Conservation (phyloP, 306 rosid species). For the Castanopsis chinensis region DNA sequence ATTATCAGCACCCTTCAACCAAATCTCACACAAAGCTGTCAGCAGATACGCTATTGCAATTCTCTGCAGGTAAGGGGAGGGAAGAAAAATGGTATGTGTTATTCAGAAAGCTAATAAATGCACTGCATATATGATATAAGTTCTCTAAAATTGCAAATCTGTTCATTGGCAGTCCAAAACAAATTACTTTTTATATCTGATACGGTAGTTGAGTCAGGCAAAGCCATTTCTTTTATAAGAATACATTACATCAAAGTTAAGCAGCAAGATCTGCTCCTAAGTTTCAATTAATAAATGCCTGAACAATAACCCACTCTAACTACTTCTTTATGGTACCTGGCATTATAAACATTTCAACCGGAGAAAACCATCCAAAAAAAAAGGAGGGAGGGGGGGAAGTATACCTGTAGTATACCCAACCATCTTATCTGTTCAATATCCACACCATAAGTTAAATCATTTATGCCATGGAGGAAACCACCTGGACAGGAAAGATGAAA, state of each 20-base stretch:
- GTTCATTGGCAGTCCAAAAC: not conserved
- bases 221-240: not conserved
- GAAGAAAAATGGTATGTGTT: not conserved
- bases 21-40: conserved; percentile 85
- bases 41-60: conserved; percentile 78
- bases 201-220: not conserved
- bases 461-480: conserved; percentile 81
- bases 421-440: conserved; percentile 71
- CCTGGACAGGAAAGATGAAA: conserved; percentile 44
- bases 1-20: conserved; percentile 68
- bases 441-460: conserved; percentile 79
- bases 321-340: not conserved
- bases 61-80: conserved; percentile 49
- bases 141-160: not conserved
- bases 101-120: not conserved
- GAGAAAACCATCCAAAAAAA: not conserved
- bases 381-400: not conserved
- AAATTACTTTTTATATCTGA: not conserved
- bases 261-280: not conserved
- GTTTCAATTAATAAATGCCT: not conserved
- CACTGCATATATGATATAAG: not conserved
- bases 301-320: not conserved
- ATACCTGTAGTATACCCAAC: conserved; percentile 92
- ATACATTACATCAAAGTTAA: not conserved
- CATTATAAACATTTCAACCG: not conserved